Evolutionary conservation across 257 asterid genomes (phyloP).

Genomic region (Solanum ahanhuiri): DNA sequence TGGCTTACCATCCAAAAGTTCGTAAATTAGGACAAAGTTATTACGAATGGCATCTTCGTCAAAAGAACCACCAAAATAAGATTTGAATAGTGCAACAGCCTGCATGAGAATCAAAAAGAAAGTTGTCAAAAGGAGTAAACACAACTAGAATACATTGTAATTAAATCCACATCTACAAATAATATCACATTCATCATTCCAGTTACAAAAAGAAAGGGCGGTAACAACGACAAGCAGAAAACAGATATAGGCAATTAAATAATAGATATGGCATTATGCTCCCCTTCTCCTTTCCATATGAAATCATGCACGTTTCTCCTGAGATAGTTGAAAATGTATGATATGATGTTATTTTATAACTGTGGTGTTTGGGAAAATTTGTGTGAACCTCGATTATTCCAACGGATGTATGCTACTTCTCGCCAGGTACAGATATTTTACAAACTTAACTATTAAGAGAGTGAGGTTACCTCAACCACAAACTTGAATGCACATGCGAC

Average conservation of each 20-base stretch:
- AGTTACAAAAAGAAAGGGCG: neutral
- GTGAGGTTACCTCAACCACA: slow-evolving; percentile 83
- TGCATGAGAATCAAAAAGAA: slow-evolving; percentile 26
- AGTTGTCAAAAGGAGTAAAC: neutral
- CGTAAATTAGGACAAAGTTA: slow-evolving; percentile 88
- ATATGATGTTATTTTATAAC: neutral
- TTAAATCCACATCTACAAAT: neutral
- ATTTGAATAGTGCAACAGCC: slow-evolving; percentile 93
- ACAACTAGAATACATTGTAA: neutral
- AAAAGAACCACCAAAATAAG: slow-evolving; percentile 96
- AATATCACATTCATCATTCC: neutral
- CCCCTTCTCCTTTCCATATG: neutral
- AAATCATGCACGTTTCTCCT: neutral
- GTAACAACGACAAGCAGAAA: neutral
- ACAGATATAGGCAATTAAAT: neutral
- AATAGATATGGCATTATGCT: neutral
- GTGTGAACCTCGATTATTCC: neutral
- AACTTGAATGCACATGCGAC: slow-evolving; percentile 98
- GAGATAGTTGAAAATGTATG: neutral
- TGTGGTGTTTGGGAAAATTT: neutral
- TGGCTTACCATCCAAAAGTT: slow-evolving; percentile 85
- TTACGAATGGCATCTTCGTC: slow-evolving; percentile 99
- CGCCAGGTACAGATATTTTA: neutral
- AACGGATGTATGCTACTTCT: neutral
- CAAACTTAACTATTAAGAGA: neutral